These are phyloP conservation scores for Solanum clarkiae DNA, from an alignment of 257 asterid species.

Conservation along the genomic window DNA sequence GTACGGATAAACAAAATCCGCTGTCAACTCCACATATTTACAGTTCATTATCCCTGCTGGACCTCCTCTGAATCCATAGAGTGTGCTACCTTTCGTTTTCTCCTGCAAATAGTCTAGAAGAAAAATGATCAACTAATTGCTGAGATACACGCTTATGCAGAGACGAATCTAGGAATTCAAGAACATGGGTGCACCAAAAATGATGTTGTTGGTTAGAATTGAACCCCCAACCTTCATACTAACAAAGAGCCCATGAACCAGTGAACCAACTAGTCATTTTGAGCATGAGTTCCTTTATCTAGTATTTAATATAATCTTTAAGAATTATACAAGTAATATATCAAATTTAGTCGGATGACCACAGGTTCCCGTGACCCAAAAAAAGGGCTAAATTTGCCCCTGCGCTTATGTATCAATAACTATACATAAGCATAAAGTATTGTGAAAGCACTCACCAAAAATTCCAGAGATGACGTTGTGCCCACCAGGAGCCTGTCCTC, in stretches of 20 bases:
- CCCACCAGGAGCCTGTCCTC: constrained; percentile 99
- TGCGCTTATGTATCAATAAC: neutral
- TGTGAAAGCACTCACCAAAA: constrained; percentile 36
- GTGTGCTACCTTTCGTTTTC: constrained; percentile 63
- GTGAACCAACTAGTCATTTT: too few species aligned
- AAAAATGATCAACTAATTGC: neutral
- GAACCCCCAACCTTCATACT: too few species aligned
- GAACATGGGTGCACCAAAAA: too few species aligned
- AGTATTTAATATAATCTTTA: too few species aligned
- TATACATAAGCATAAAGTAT: neutral
- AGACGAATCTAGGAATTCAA: too few species aligned
- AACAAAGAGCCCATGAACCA: too few species aligned
- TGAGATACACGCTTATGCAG: neutral
- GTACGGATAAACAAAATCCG: constrained; percentile 82
- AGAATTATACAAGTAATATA: too few species aligned
- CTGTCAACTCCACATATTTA: constrained; percentile 59
- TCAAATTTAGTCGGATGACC: too few species aligned
- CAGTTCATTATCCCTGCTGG: constrained; percentile 98
- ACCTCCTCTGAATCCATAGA: constrained; percentile 95
- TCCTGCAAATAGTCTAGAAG: constrained; percentile 81
- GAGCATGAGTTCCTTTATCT: too few species aligned
- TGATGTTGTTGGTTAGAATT: too few species aligned
- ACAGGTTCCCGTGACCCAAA: too few species aligned
- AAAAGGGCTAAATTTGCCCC: too few species aligned
- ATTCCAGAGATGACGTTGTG: constrained; percentile 97